Evolutionary conservation across 192 early-diverging fungal species (phyloP).

Genomic region (Coemansia sp.): DNA sequence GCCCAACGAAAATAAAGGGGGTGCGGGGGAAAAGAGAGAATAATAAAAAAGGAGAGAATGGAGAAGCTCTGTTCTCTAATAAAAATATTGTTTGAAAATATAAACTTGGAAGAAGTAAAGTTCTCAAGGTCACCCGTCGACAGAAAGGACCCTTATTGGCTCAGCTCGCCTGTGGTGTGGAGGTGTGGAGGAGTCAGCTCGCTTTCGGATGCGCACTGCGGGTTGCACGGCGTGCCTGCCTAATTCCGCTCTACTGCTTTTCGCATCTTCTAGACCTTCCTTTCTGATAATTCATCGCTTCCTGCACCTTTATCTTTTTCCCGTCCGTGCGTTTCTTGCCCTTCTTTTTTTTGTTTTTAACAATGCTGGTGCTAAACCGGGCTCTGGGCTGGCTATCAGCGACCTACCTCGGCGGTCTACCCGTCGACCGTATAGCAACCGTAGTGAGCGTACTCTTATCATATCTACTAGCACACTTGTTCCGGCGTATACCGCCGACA

Average conservation of each 20-base stretch:
- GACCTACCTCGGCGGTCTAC: slow-evolving; percentile 49
- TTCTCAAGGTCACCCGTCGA: background rate
- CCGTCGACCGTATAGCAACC: slow-evolving; percentile 62
- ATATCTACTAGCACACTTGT: slow-evolving; percentile 59
- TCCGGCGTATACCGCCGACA: slow-evolving; percentile 57
- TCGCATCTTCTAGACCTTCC: background rate
- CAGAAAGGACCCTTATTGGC: background rate
- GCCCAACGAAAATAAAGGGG: slow-evolving; percentile 4
- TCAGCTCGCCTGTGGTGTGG: background rate
- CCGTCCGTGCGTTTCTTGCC: too few relatives aligned
- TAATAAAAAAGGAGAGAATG: background rate
- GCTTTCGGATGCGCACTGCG: background rate
- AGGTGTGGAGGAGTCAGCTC: background rate
- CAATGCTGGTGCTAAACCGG: slow-evolving; percentile 32
- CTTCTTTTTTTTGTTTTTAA: background rate
- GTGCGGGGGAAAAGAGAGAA: background rate
- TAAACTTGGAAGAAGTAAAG: background rate
- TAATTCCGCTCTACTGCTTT: background rate
- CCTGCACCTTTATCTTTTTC: background rate
- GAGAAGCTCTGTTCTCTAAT: background rate
- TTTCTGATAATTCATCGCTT: background rate
- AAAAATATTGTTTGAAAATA: background rate
- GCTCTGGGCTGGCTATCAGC: slow-evolving; percentile 27
- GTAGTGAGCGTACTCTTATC: slow-evolving; percentile 56
- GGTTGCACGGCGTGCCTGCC: background rate